Percentiles rank a stretch among this genome's conserved stretches.
These are phyloP conservation scores for Hypoxylon lienhwacheense DNA, from an alignment of 495 filamentous ascomycete genomes.

Conservation along the genomic window DNA sequence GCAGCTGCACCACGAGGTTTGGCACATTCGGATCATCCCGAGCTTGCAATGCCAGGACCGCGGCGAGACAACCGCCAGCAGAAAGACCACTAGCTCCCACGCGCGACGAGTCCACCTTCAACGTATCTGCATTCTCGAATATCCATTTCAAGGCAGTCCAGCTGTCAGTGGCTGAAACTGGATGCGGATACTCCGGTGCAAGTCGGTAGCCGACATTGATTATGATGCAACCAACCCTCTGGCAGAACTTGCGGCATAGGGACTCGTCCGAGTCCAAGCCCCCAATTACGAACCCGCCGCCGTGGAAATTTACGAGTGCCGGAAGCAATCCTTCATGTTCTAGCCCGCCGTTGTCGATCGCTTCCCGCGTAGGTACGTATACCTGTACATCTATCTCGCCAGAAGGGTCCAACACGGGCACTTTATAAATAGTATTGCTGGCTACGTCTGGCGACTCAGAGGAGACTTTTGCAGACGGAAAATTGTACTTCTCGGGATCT, in stretches of 20 bases:
- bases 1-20: constrained; percentile 49
- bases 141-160: constrained; percentile 51
- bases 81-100: constrained; percentile 43
- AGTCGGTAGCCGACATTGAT: constrained; percentile 47
- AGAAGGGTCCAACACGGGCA: constrained; percentile 38
- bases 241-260: constrained; percentile 57
- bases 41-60: constrained; percentile 45
- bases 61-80: constrained; percentile 46
- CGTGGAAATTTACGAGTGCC: constrained; percentile 64
- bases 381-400: constrained; percentile 43
- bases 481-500: constrained; percentile 39
- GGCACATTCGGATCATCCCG: constrained; percentile 46
- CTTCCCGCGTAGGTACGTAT: constrained; percentile 39
- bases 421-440: constrained; percentile 36
- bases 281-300: constrained; percentile 69
- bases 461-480: constrained; percentile 33
- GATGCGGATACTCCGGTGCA: constrained; percentile 44
- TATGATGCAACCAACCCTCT: constrained; percentile 55
- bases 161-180: constrained; percentile 39
- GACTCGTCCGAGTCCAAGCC: constrained; percentile 60
- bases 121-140: constrained; percentile 38
- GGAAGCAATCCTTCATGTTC: constrained; percentile 43
- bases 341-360: constrained; percentile 33
- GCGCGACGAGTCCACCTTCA: constrained; percentile 44
- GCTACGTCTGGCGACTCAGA: constrained; percentile 37